Conservation (phyloP, 495 filamentous ascomycete genomes). For the Cercophora scortea region DNA sequence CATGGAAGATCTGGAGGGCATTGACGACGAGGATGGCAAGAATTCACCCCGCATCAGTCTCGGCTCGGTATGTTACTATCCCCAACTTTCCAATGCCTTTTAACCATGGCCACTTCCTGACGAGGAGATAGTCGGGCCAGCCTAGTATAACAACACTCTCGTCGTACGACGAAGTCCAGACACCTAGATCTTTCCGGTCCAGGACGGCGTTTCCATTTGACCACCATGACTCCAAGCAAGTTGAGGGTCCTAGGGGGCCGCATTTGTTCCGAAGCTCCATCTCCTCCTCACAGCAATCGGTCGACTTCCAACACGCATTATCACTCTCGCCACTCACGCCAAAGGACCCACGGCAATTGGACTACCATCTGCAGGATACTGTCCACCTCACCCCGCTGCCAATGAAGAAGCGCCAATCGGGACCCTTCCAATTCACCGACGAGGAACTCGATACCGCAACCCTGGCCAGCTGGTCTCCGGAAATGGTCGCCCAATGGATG, state of each 20-base stretch:
- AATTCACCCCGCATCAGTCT: conserved; percentile 57
- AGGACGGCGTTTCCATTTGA: conserved; percentile 24
- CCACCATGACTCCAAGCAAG: conserved; percentile 41
- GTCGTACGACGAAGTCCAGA: conserved; percentile 66
- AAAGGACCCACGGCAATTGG: conserved; percentile 28
- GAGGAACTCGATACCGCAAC: conserved; percentile 49
- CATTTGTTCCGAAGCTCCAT: conserved; percentile 74
- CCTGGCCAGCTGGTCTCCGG: conserved; percentile 57
- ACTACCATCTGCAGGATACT: conserved; percentile 24
- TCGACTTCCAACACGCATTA: conserved; percentile 54
- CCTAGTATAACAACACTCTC: conserved; percentile 67
- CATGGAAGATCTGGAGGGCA: conserved; percentile 30
- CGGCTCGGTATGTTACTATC: conserved; percentile 49
- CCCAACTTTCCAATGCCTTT: neutral
- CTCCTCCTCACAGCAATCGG: conserved; percentile 32
- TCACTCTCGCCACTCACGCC: conserved; percentile 57
- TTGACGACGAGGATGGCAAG: conserved; percentile 46
- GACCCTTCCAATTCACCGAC: conserved; percentile 41
- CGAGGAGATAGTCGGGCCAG: conserved; percentile 42
- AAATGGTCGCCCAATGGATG: conserved; percentile 79
- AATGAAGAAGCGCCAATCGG: conserved; percentile 22
- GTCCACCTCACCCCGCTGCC: conserved; percentile 25
- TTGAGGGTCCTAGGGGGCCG: conserved; percentile 75
- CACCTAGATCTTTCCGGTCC: conserved; percentile 49
- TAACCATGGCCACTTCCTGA: conserved; percentile 10